Conservation (phyloP, 2,329 filamentous ascomycete genomes). For the Botrytis fragariae region DNA sequence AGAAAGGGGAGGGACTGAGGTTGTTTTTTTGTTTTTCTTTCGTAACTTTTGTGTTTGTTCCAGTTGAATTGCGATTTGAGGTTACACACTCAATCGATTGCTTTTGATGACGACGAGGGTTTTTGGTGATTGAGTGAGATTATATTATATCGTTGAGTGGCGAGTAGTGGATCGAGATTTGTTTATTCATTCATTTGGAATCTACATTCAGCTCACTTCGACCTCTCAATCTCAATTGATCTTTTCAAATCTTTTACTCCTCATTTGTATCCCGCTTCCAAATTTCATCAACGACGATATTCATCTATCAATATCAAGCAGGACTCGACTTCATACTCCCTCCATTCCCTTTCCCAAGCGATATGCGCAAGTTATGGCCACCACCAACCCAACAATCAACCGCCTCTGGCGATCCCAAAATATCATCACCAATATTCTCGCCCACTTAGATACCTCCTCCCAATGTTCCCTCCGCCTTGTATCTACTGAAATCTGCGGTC, state of each 20-base stretch:
- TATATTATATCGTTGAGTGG: background rate
- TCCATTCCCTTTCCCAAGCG: constrained; percentile 18
- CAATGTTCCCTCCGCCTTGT: constrained; percentile 61
- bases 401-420: constrained; percentile 37
- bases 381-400: constrained; percentile 35
- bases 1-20: constrained; percentile 14
- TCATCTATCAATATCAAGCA: background rate
- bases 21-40: background rate
- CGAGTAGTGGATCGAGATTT: background rate
- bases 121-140: background rate
- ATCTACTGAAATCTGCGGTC: constrained; percentile 67
- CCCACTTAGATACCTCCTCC: constrained; percentile 33
- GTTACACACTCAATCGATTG: background rate
- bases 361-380: constrained; percentile 40
- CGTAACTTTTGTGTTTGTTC: background rate
- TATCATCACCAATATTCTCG: constrained; percentile 33
- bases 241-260: background rate
- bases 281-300: background rate
- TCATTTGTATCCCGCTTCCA: background rate
- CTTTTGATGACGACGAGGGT: background rate
- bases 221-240: background rate
- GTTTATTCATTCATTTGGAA: background rate
- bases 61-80: background rate
- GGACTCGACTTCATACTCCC: background rate
- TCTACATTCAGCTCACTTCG: background rate